Evolutionary conservation across 2,329 filamentous ascomycete genomes (phyloP).

Genomic region (Didymellaceae sp.): DNA sequence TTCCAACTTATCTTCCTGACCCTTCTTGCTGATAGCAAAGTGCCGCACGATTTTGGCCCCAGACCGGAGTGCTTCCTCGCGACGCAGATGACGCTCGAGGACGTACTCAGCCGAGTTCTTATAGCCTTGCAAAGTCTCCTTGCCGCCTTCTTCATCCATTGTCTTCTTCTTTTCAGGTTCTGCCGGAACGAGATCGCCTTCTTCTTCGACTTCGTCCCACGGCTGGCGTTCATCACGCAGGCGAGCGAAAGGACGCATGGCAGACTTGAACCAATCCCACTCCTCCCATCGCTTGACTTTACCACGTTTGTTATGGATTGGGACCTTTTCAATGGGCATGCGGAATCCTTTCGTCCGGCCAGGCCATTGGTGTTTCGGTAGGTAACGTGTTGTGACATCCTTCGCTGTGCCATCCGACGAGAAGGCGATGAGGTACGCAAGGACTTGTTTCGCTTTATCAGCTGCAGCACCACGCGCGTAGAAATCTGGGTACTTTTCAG

Average conservation of each 20-base stretch:
- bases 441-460: conserved; percentile 85
- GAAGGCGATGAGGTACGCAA: conserved; percentile 86
- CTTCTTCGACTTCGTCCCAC: conserved; percentile 80
- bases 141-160: conserved; percentile 74
- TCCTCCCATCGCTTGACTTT: conserved; percentile 78
- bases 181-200: conserved; percentile 75
- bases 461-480: conserved; percentile 84
- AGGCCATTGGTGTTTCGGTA: conserved; percentile 80
- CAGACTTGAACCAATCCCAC: conserved; percentile 86
- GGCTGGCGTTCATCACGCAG: conserved; percentile 64
- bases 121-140: conserved; percentile 81
- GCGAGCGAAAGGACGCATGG: conserved; percentile 75
- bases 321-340: conserved; percentile 78
- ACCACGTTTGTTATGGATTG: conserved; percentile 77
- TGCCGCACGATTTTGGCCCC: conserved; percentile 72
- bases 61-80: conserved; percentile 84
- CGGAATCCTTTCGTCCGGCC: conserved; percentile 89
- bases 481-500: conserved; percentile 75
- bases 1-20: conserved; percentile 74
- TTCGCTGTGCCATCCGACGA: conserved; percentile 87
- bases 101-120: conserved; percentile 86
- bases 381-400: conserved; percentile 90
- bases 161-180: conserved; percentile 67
- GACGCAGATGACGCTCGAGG: conserved; percentile 82
- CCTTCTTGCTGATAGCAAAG: conserved; percentile 75